Conservation (phyloP, 768 basidiomycete species). For the Tricholoma bakamatsutake region DNA sequence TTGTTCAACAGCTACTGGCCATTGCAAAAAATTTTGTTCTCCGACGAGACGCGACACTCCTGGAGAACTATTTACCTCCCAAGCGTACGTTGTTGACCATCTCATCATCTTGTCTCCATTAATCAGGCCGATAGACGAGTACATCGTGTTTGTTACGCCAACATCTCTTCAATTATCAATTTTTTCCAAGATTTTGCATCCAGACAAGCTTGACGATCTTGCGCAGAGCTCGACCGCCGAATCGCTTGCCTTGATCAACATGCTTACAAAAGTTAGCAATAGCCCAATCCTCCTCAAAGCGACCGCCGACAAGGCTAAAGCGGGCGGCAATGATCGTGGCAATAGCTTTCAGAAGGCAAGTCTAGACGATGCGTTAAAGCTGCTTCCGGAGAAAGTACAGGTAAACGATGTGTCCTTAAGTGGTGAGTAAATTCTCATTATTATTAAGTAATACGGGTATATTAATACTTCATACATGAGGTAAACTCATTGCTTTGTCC, state of each 20-base stretch:
- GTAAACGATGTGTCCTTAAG: conserved; percentile 75
- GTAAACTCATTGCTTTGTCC: conserved; percentile 67
- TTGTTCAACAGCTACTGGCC: conserved; percentile 46
- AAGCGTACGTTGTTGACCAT: conserved; percentile 55
- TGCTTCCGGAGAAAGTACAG: conserved; percentile 54
- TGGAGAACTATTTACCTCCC: conserved; percentile 83
- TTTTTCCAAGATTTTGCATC: conserved; percentile 69
- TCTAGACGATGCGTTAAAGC: conserved; percentile 51
- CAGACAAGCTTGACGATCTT: conserved; percentile 62
- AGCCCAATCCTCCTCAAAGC: conserved; percentile 84
- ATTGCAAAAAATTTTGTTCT: conserved; percentile 88
- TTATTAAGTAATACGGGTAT: neutral
- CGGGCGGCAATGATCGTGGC: conserved; percentile 24
- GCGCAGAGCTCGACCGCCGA: conserved; percentile 69
- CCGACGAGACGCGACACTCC: conserved; percentile 76
- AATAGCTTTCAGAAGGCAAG: conserved; percentile 38
- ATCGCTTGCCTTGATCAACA: conserved; percentile 72
- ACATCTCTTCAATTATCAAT: conserved; percentile 78
- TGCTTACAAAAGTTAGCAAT: conserved; percentile 87
- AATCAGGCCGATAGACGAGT: conserved; percentile 64
- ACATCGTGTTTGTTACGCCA: conserved; percentile 94
- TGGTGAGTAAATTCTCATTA: conserved; percentile 42
- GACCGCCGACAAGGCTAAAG: conserved; percentile 58
- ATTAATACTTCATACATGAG: conserved; percentile 29
- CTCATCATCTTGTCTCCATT: neutral